These are phyloP conservation scores for Chlamydomonas sphaeroides DNA, from an alignment of 139 green algal species.

Conservation along the genomic window DNA sequence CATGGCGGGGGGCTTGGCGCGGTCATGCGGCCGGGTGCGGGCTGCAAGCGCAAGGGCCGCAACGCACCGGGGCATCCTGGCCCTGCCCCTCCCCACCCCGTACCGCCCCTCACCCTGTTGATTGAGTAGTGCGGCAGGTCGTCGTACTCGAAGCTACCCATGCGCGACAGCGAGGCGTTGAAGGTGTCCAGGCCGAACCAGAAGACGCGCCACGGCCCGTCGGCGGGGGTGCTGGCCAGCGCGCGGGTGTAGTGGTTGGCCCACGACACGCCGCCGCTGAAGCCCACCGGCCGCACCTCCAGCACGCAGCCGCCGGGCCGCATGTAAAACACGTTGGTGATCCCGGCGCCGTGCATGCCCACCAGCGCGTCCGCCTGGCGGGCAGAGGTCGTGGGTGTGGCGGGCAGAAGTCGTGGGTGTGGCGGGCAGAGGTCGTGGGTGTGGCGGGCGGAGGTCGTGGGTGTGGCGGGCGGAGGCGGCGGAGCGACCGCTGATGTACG, in stretches of 20 bases:
- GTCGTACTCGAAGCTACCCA: slow-evolving; percentile 20
- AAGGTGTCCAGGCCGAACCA: slow-evolving; percentile 39
- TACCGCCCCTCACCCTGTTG: slow-evolving; percentile 13
- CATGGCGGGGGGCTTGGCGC: too few relatives aligned
- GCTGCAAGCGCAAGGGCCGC: too few relatives aligned
- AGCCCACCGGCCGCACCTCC: slow-evolving; percentile 37
- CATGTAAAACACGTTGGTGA: slow-evolving; percentile 37
- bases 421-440: too few relatives aligned
- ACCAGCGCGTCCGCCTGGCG: slow-evolving; percentile 14
- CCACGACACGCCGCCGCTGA: slow-evolving; percentile 26
- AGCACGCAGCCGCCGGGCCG: slow-evolving; percentile 5
- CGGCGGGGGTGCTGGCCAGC: slow-evolving; percentile 10
- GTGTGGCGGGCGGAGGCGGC: too few relatives aligned
- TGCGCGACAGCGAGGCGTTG: slow-evolving; percentile 8
- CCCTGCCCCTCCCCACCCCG: too few relatives aligned
- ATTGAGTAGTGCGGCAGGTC: slow-evolving; percentile 26
- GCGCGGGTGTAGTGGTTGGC: slow-evolving; percentile 38
- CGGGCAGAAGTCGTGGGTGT: too few relatives aligned
- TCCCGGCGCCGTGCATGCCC: slow-evolving; percentile 33
- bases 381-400: too few relatives aligned
- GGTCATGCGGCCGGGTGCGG: too few relatives aligned
- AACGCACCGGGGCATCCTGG: too few relatives aligned
- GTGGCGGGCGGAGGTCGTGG: too few relatives aligned
- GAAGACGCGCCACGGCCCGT: slow-evolving; percentile 12
- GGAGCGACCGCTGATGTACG: too few relatives aligned